Base-by-base conservation (phyloP, 2,329 filamentous ascomycete genomes). In the Cytospora piceicola region DNA sequence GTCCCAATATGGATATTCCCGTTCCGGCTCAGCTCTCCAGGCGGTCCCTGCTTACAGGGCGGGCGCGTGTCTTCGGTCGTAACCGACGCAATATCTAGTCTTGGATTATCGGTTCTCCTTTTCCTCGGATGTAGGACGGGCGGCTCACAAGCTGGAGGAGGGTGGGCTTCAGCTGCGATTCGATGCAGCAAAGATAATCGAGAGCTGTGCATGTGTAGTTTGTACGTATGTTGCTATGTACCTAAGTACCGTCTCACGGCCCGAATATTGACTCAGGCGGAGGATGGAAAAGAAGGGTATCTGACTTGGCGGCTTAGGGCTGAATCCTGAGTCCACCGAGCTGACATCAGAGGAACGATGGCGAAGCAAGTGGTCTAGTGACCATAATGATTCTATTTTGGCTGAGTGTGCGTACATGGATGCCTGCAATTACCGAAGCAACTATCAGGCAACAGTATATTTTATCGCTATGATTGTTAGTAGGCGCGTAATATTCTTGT, bases 291-390 rank as follows among this genome's bases (percentile, higher is more conserved):
- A 49, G 24, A 55, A 56, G 32, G 61, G 61, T 57, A 46, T 46
- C 61, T 63, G 61, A 63, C 60, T 57, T 39, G 53, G 61, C 61
- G 53, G 39, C 27, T 39, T 63, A 63, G 61, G 61, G 61, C 61
- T 63, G 61, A 63, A 63, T 57, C 29, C 53, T 63, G 39, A 63
- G 53, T 56, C 39, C 24, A 63, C 39, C 39, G 53, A 57, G 61
- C 61, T 63, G 61, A 63, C 61, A 63, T 63, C 61, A 63, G 61
- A 63, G 53, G 46, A 57, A 46, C n/a, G 57, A 63, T 55, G 53
- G 61, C 30, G 30, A 52, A 52, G 61, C 61, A 42, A 57, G 27
- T 57, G 61, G 59, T 12, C n/a, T n/a, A 22, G 20, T 57, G 53
- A 63, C 51, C 53, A 63, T 29, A 46, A 52, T 42, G 39, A 20